Percentiles rank a stretch among this genome's conserved stretches.
These are phyloP conservation scores for Dactylellina sp. DNA, from an alignment of 2,329 filamentous ascomycete species.

Conservation along the genomic window DNA sequence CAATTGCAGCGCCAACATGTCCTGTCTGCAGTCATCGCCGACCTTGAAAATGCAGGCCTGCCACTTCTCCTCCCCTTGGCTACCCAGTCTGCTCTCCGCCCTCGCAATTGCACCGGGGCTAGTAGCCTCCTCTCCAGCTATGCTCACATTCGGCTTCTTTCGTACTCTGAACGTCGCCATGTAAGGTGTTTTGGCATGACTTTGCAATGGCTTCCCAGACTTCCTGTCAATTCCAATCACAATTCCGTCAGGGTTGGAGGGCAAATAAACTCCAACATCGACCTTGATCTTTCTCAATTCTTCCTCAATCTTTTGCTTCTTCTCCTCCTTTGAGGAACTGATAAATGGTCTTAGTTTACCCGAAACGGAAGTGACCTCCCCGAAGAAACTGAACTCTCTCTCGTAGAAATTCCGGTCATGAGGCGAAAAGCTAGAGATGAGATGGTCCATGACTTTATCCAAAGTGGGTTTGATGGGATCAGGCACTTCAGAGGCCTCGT, in stretches of 20 bases:
- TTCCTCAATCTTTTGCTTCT: conserved; percentile 99
- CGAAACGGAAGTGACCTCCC: conserved; percentile 93
- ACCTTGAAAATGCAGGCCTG: conserved; percentile 99
- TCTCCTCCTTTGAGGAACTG: conserved; percentile 90
- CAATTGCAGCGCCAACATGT: conserved; percentile 96
- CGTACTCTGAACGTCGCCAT: conserved; percentile 99
- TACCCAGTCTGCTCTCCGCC: conserved; percentile 64
- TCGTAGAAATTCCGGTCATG: conserved; percentile 89
- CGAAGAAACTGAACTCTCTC: conserved; percentile 96
- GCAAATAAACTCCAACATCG: conserved; percentile 95
- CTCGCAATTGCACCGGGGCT: conserved; percentile 24
- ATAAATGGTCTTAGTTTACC: conserved; percentile 95
- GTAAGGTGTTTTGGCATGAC: conserved; percentile 96
- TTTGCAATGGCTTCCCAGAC: conserved; percentile 95
- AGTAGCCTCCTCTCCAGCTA: conserved; percentile 60
- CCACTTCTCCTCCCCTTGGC: conserved; percentile 85
- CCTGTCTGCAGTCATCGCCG: conserved; percentile 96
- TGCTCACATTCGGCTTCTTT: conserved; percentile 73
- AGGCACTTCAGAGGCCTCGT: conserved; percentile 89
- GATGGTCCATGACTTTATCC: conserved; percentile 85
- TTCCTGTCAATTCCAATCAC: conserved; percentile 98
- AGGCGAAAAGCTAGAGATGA: conserved; percentile 83
- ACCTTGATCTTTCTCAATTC: conserved; percentile 97
- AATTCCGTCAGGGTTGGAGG: conserved; percentile 94
- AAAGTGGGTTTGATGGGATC: conserved; percentile 93